These are phyloP conservation scores for Cydonia oblonga DNA, from an alignment of 331 rosid species.

Conservation along the genomic window DNA sequence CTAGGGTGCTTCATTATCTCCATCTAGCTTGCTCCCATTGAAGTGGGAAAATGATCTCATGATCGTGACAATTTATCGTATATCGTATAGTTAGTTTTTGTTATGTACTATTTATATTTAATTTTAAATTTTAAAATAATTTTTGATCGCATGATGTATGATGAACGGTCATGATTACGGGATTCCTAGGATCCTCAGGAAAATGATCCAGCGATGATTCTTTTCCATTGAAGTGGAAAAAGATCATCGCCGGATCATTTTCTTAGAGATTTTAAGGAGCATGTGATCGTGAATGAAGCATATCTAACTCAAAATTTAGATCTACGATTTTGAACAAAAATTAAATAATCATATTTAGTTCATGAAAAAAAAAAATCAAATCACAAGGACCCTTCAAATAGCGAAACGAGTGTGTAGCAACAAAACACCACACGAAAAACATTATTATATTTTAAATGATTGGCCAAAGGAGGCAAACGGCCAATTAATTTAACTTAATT, in stretches of 20 bases:
- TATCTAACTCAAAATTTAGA: too few relatives aligned
- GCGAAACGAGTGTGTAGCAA: background rate
- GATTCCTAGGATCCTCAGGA: fast-evolving
- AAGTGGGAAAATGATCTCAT: fast-evolving
- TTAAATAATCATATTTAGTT: background rate
- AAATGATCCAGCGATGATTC: too few relatives aligned
- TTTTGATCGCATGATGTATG: fast-evolving
- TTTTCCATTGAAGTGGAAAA: too few relatives aligned
- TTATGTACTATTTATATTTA: too few relatives aligned
- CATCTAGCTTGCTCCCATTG: background rate
- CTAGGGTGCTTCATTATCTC: background rate
- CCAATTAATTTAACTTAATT: background rate
- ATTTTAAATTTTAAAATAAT: too few relatives aligned
- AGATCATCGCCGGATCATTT: too few relatives aligned
- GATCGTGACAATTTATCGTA: too few relatives aligned
- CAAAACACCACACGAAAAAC: background rate
- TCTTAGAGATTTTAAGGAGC: too few relatives aligned
- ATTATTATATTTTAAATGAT: background rate
- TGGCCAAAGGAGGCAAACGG: background rate
- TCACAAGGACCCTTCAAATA: background rate
- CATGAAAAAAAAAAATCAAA: background rate
- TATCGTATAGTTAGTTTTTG: fast-evolving
- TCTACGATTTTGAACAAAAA: background rate
- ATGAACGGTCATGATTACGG: too few relatives aligned
- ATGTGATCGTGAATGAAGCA: background rate